Conservation (phyloP, 768 basidiomycete species). For the Cubamyces sp. region DNA sequence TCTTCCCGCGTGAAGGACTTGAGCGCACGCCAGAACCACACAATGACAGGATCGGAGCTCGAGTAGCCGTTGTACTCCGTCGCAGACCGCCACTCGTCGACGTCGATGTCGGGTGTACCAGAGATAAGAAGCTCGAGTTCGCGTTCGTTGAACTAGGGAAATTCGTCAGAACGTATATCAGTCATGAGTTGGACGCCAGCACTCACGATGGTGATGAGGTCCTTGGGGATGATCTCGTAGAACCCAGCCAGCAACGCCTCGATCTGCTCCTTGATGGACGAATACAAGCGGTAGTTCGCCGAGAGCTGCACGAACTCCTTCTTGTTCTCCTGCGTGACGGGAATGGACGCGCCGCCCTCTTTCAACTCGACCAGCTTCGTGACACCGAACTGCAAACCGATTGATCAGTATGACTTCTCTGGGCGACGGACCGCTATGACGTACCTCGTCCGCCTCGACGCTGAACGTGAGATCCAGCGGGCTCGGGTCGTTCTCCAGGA, state of each 20-base stretch:
- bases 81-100: conserved; percentile 95
- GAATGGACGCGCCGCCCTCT: conserved; percentile 76
- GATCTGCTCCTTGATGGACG: conserved; percentile 95
- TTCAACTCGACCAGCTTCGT: conserved; percentile 89
- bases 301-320: conserved; percentile 95
- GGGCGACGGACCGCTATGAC: conserved; percentile 13
- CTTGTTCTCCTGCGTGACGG: conserved; percentile 97
- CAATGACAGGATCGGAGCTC: conserved; percentile 91
- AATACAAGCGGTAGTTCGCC: conserved; percentile 90
- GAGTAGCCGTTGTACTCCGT: conserved; percentile 91
- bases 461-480: conserved; percentile 89
- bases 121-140: conserved; percentile 94
- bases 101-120: conserved; percentile 97
- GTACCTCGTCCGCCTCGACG: conserved; percentile 93
- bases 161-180: conserved; percentile 21
- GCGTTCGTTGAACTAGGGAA: conserved; percentile 84
- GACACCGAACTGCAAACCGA: conserved; percentile 72
- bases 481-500: conserved; percentile 93
- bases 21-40: conserved; percentile 99
- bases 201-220: conserved; percentile 89
- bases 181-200: conserved; percentile 10
- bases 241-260: conserved; percentile 89
- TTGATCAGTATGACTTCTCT: not conserved
- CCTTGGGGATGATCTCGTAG: conserved; percentile 97
- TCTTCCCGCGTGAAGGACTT: conserved; percentile 98